Evolutionary conservation across 352 stramenopile species (phyloP), one percentile per base, ranked within the genome.

Genomic region (Pseudoperonospora humuli): DNA sequence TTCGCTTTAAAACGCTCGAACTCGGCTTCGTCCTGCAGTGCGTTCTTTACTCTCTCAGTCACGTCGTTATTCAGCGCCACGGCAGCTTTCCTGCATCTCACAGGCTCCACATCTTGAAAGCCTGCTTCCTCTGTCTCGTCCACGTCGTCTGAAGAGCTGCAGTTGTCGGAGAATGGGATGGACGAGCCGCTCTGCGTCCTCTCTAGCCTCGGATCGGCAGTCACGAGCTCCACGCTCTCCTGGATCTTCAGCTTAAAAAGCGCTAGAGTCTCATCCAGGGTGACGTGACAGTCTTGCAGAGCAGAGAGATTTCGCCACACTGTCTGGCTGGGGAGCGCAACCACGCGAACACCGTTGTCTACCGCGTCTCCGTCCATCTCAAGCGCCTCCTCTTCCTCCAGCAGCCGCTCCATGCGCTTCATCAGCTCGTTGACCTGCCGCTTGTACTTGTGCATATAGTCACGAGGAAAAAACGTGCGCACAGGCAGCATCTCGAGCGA

Each of bases 1-100:
- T 87, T 76, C 18, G 58, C 60, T 47, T 91, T 93, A 61, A 91
- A 91, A 10, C 45, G 51, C 26, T 89, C 74, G 23, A 93, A 90
- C 31, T 86, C 72, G 4, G 67, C 36, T 8, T 83, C 60, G 9
- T 70, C 53, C 0, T 63, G 48, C 33, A 89, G 67, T 7, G 66
- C 64, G 36, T 46, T 49, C 42, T 74, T 25, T 13, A 93, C 75
- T 11, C 81, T 63, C 13, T 68, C 48, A 0, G 79, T 86, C 42
- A 93, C 81, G 38, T 86, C 46, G 19, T 90, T 81, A 33, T 93
- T 93, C 2, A 93, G 62, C 2, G 69, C 70, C 2, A 81, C 61
- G 2, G 76, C 79, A 8, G 71, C 70, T 43, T 90, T 86, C 36
- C 82, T 79, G 8, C 77, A 72, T 39, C 67, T 79, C 2, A 93